A percentile compares a stretch with the other conserved stretches of the same genome.
Conservation (phyloP, 1,284 basidiomycete species). For the Quambalaria eucalypti region DNA sequence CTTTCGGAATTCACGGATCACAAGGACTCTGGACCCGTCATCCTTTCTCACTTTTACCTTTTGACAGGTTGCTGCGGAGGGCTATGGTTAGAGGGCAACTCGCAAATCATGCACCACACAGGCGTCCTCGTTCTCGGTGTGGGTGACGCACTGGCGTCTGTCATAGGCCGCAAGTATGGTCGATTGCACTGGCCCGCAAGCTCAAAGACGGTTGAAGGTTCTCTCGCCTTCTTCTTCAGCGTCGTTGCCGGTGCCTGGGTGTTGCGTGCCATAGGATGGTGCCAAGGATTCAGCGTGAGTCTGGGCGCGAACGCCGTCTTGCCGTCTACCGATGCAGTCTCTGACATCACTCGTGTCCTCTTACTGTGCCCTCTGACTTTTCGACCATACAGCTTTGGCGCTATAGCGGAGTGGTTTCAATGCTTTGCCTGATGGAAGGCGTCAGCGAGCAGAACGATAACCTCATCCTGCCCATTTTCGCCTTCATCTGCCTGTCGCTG, state of each 20-base stretch:
- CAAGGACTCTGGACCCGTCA: slow-evolving; percentile 90
- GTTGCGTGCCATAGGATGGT: slow-evolving; percentile 59
- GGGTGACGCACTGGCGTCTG: slow-evolving; percentile 86
- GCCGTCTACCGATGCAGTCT: neutral
- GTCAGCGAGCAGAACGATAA: slow-evolving; percentile 45
- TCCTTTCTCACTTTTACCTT: slow-evolving; percentile 93
- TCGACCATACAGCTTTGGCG: slow-evolving; percentile 9
- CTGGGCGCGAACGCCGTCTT: neutral
- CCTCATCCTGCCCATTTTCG: slow-evolving; percentile 38
- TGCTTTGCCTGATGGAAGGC: slow-evolving; percentile 39
- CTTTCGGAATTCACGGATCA: slow-evolving; percentile 88
- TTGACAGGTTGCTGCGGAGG: slow-evolving; percentile 86
- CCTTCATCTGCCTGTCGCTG: slow-evolving; percentile 24
- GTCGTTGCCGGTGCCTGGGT: slow-evolving; percentile 63
- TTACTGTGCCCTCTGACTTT: neutral
- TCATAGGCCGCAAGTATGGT: slow-evolving; percentile 77
- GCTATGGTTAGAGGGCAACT: slow-evolving; percentile 74
- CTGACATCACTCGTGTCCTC: neutral
- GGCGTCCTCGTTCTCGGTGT: slow-evolving; percentile 83
- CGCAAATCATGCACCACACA: slow-evolving; percentile 57
- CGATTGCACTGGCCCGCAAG: slow-evolving; percentile 72
- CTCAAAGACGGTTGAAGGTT: slow-evolving; percentile 85
- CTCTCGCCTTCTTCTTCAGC: slow-evolving; percentile 67
- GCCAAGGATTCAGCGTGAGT: slow-evolving; percentile 25
- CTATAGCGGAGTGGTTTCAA: slow-evolving; percentile 14